These are phyloP conservation scores for Amanita rubescens DNA, from an alignment of 768 basidiomycete species.

Conservation along the genomic window DNA sequence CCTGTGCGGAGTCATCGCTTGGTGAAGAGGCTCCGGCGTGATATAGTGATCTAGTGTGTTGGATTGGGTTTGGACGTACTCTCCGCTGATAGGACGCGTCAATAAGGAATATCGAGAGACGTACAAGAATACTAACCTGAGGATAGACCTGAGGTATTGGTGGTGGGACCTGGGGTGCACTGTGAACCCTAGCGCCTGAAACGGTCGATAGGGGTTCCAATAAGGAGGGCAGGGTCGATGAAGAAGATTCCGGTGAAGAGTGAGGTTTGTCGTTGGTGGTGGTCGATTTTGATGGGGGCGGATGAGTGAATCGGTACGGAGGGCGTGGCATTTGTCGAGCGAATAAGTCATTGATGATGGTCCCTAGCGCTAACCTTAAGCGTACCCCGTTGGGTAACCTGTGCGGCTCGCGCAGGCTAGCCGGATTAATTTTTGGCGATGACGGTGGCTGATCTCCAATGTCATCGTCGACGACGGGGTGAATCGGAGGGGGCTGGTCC, in stretches of 20 bases:
- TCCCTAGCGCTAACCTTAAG: conserved; percentile 64
- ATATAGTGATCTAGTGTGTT: conserved; percentile 46
- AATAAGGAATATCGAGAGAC: conserved; percentile 16
- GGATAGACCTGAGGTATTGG: not conserved
- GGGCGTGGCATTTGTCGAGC: conserved; percentile 58
- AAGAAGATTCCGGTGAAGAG: conserved; percentile 15
- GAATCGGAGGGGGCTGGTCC: conserved; percentile 63
- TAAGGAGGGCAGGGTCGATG: conserved; percentile 9
- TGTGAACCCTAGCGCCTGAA: conserved; percentile 14
- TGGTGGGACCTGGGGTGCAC: not conserved
- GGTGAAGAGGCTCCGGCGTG: conserved; percentile 53
- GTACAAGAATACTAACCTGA: conserved; percentile 1
- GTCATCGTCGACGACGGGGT: conserved; percentile 50
- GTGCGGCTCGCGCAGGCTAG: conserved; percentile 38
- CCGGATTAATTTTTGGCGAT: conserved; percentile 31
- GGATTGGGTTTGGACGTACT: conserved; percentile 17
- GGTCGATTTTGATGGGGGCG: conserved; percentile 17
- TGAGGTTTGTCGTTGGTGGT: conserved; percentile 17
- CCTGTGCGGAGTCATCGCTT: conserved; percentile 54
- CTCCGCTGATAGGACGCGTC: conserved; percentile 6
- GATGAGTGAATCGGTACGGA: conserved; percentile 35
- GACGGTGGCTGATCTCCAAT: conserved; percentile 44
- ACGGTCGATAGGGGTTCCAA: conserved; percentile 11
- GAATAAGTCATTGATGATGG: conserved; percentile 78
- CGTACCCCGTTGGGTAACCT: conserved; percentile 76